Evolutionary conservation across 495 filamentous ascomycete species (phyloP).

Genomic region (Penicillium pancosmium): DNA sequence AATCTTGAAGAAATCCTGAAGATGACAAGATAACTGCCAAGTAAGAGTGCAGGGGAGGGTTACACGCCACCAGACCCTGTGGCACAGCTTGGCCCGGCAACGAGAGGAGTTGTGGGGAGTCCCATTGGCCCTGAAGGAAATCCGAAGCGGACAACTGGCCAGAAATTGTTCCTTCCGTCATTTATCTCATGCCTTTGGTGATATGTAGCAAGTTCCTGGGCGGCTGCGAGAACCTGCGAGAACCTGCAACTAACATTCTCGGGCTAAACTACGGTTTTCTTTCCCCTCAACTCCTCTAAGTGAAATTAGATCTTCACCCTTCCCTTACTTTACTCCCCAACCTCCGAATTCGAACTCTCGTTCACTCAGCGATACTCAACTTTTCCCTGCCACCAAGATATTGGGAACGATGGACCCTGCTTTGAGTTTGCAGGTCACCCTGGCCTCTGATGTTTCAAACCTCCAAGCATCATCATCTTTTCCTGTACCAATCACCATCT

Average conservation of each 20-base stretch:
- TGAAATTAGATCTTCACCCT: too few relatives aligned
- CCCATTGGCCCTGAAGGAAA: constrained; percentile 3
- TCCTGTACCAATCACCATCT: constrained; percentile 28
- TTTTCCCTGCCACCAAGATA: background rate
- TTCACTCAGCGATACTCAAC: background rate
- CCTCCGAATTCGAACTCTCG: background rate
- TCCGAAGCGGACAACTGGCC: background rate
- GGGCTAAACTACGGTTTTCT: too few relatives aligned
- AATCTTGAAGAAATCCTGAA: background rate
- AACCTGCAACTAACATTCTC: background rate
- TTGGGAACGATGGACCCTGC: constrained; percentile 9
- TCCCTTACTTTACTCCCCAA: background rate
- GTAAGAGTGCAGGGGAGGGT: constrained; percentile 9
- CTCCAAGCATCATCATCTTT: constrained; percentile 20
- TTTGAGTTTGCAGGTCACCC: constrained; percentile 25
- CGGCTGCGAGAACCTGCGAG: background rate
- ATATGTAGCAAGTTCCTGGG: too few relatives aligned
- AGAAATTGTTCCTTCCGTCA: background rate
- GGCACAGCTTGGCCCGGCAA: constrained; percentile 6
- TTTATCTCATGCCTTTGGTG: background rate
- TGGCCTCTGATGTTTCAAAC: constrained; percentile 18
- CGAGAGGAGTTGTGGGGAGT: background rate
- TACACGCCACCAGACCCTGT: constrained; percentile 13
- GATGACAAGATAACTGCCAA: constrained; percentile 10
- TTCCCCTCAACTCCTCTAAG: too few relatives aligned